These are phyloP conservation scores for Papilionanthe hybrid DNA, from an alignment of 116 monocot species.

Conservation along the genomic window DNA sequence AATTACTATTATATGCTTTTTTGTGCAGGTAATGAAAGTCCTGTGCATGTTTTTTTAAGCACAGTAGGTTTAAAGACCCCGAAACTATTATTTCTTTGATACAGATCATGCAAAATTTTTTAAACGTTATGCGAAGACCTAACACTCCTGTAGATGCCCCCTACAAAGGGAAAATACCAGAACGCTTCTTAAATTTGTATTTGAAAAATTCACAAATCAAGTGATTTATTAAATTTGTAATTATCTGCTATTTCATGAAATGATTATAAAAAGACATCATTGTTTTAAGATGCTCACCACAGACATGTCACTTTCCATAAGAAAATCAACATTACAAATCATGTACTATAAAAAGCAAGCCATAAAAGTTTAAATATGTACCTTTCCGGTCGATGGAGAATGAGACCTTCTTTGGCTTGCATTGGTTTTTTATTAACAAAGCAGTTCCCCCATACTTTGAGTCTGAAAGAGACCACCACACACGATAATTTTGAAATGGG, in stretches of 20 bases:
- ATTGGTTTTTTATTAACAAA: constrained; percentile 77
- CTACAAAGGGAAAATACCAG: too few species aligned
- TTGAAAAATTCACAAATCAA: background rate
- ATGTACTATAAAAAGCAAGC: background rate
- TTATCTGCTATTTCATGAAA: background rate
- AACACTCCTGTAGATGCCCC: too few species aligned
- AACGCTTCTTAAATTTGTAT: too few species aligned
- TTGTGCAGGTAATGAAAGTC: too few species aligned
- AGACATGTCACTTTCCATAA: background rate
- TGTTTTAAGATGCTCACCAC: background rate
- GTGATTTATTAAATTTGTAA: background rate
- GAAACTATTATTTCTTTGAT: too few species aligned
- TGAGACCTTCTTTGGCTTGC: constrained; percentile 66
- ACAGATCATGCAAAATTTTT: too few species aligned
- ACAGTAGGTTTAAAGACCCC: too few species aligned
- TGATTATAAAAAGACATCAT: background rate
- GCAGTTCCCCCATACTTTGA: constrained; percentile 97
- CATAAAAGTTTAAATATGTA: constrained; percentile 14
- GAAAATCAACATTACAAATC: background rate
- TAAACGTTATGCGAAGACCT: too few species aligned
- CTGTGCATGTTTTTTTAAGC: too few species aligned
- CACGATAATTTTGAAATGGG: constrained; percentile 66
- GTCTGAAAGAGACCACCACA: constrained; percentile 99
- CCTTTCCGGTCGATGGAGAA: constrained; percentile 61
- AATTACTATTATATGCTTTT: too few species aligned